Conservation (phyloP, 1,284 basidiomycete genomes). For the Rhodotorula sp. region DNA sequence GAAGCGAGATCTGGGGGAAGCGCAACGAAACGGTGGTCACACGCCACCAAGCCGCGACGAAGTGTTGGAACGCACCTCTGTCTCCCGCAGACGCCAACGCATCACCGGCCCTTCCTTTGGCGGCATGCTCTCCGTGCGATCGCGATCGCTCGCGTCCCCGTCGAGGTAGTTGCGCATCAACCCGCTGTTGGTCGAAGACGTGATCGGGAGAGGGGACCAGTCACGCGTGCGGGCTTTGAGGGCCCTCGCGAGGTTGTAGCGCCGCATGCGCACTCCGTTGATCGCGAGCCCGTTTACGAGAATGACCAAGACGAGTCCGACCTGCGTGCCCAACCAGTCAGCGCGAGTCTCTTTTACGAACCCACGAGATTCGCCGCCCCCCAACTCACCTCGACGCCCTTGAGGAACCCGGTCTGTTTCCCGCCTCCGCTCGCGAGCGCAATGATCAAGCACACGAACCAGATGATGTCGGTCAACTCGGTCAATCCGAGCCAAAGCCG, state of each 20-base stretch:
- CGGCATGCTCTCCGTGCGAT: background rate
- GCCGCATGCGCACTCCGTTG: slow-evolving; percentile 33
- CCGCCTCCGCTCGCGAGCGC: slow-evolving; percentile 23
- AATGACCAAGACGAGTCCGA: slow-evolving; percentile 16
- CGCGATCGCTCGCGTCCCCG: slow-evolving; percentile 13
- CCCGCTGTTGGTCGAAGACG: slow-evolving; percentile 30
- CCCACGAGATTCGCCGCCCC: no score
- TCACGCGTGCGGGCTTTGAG: slow-evolving; percentile 30
- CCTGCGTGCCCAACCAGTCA: background rate
- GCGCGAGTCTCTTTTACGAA: background rate
- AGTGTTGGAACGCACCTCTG: slow-evolving; percentile 24
- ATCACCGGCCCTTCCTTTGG: slow-evolving; percentile 34
- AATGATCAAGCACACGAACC: slow-evolving; percentile 28
- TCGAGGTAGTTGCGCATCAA: slow-evolving; percentile 38
- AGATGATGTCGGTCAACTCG: slow-evolving; percentile 24
- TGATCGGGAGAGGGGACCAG: slow-evolving; percentile 38
- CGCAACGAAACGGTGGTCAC: no score
- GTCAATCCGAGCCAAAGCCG: slow-evolving; percentile 26
- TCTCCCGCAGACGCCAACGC: slow-evolving; percentile 33
- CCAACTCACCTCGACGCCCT: slow-evolving; percentile 36
- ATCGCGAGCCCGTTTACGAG: slow-evolving; percentile 30
- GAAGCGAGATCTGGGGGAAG: no score
- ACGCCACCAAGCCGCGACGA: no score
- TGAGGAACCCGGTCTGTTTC: slow-evolving; percentile 26
- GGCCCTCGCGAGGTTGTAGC: slow-evolving; percentile 16